Evolutionary conservation across 768 basidiomycete species (phyloP), one percentile per base, ranked within the genome.

Genomic region (Tricholoma furcatifolium): DNA sequence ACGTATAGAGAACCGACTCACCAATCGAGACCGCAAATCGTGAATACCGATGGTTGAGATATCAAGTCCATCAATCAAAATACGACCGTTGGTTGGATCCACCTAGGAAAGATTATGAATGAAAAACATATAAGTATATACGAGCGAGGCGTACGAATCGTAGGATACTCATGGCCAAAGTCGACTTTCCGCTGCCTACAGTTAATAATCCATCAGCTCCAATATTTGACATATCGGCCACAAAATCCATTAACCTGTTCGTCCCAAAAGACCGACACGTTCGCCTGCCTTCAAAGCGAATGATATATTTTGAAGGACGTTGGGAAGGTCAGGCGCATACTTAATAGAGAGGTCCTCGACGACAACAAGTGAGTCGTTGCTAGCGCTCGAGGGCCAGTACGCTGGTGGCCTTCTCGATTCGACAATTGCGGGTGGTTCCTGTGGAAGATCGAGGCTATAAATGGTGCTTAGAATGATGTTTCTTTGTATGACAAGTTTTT

Each of bases 61-160:
- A 62, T 95, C 93, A 53, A 95, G 85, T 4, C 92, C 93, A 56
- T 94, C 93, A 17, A 96, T 84, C 42, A 89, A 27, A 45, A 97
- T 93, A 20, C 77, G 77, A 0, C 94, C 94, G 14, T 71, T 73
- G 2, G 77, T 71, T 1, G 93, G 91, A 62, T 96, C 93, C 15
- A 85, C 82, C 83, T 85, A 23, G 32, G 47, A 39, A 30, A 17
- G 48, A 23, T 39, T 44, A 42, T 27, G 34, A 23, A 27, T 27
- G 3, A 27, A 27, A 27, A 18, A 39, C 23, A 11, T 20, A 39
- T n/a, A 15, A 8, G 43, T 18, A 14, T 36, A 27, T 8, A 1
- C 14, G 47, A 34, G 44, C 51, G 20, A 36, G 17, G 74, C 84
- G 48, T 60, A 87, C 85, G 61, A 95, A 94, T 58, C 91, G 81